A percentile compares a stretch with the other conserved stretches of the same genome.
These are phyloP conservation scores for Podospora bellae-mahoneyi DNA, from an alignment of 495 filamentous ascomycete species.

Conservation along the genomic window DNA sequence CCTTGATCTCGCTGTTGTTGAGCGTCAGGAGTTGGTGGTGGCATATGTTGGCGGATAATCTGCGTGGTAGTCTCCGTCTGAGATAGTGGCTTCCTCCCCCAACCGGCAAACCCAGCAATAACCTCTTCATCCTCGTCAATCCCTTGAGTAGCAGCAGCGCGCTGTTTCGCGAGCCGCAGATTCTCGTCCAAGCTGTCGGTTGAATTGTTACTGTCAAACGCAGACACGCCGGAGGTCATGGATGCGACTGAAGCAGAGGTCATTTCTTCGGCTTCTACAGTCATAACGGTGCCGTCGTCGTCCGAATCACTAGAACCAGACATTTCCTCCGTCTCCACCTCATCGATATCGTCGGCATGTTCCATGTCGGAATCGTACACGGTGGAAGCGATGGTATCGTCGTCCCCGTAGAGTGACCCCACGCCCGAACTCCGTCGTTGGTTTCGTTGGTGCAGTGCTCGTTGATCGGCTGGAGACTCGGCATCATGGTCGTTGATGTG, in stretches of 20 bases:
- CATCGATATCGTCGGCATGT: slow-evolving; percentile 56
- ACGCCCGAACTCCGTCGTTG: slow-evolving; percentile 63
- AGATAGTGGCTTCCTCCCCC: slow-evolving; percentile 38
- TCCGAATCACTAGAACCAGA: slow-evolving; percentile 54
- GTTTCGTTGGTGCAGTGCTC: slow-evolving; percentile 34
- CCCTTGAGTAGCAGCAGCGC: slow-evolving; percentile 67
- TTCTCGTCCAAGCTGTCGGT: slow-evolving; percentile 70
- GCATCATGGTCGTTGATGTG: slow-evolving; percentile 56
- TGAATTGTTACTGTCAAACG: slow-evolving; percentile 54
- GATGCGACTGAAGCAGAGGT: slow-evolving; percentile 65
- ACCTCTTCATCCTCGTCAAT: slow-evolving; percentile 77
- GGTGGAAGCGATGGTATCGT: slow-evolving; percentile 69
- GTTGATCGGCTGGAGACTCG: neutral
- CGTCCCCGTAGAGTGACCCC: slow-evolving; percentile 56
- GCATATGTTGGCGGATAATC: slow-evolving; percentile 12
- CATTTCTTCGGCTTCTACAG: slow-evolving; percentile 63
- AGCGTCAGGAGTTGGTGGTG: slow-evolving; percentile 14
- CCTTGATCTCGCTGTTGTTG: slow-evolving; percentile 29
- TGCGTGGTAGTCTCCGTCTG: slow-evolving; percentile 11
- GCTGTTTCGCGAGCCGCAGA: slow-evolving; percentile 68
- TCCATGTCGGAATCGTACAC: slow-evolving; percentile 69
- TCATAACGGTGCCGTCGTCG: slow-evolving; percentile 73
- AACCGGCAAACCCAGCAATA: slow-evolving; percentile 58
- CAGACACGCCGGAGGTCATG: slow-evolving; percentile 53
- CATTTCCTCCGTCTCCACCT: slow-evolving; percentile 53